phyloP scores from a whole-genome alignment of 129 eudicot species.

The Flaveria linearis region DNA sequence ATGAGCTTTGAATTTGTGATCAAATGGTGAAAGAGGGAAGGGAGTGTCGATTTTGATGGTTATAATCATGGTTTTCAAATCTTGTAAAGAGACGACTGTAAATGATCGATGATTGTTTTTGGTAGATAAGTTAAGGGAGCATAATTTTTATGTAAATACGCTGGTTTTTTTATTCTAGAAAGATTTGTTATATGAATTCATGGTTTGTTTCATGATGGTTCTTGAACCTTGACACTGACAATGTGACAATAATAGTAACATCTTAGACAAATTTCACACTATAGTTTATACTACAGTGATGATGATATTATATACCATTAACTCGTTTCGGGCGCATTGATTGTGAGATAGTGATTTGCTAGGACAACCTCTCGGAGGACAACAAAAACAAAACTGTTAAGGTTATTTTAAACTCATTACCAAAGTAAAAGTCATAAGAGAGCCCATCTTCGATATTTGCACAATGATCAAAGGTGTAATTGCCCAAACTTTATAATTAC shows the following conservation, averaged over 20 bases:
- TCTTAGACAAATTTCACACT: neutral
- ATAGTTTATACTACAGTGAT: neutral
- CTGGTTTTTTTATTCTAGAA: conserved; percentile 16
- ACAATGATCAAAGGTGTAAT: neutral
- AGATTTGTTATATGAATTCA: neutral
- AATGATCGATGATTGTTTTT: conserved; percentile 22
- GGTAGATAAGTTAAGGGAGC: conserved; percentile 23
- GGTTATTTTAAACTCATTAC: neutral
- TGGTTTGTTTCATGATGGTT: conserved; percentile 8
- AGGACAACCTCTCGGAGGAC: too few relatives aligned
- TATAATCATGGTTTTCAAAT: conserved; percentile 21
- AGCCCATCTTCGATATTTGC: neutral
- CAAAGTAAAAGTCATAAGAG: neutral
- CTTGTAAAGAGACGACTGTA: conserved; percentile 40
- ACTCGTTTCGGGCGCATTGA: too few relatives aligned
- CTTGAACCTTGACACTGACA: neutral
- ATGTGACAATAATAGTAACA: neutral
- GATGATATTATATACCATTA: too few relatives aligned
- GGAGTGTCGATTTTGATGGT: conserved; percentile 22
- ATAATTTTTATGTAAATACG: conserved; percentile 23
- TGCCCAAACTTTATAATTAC: neutral
- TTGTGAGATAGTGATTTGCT: too few relatives aligned
- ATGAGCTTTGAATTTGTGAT: conserved; percentile 32
- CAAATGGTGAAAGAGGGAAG: conserved; percentile 22
- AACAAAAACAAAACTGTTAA: neutral